Percentiles rank a stretch among this genome's conserved stretches.
phyloP scores from a whole-genome alignment of 805 yeast genomes.

The Lipomyces chichibuensis region DNA sequence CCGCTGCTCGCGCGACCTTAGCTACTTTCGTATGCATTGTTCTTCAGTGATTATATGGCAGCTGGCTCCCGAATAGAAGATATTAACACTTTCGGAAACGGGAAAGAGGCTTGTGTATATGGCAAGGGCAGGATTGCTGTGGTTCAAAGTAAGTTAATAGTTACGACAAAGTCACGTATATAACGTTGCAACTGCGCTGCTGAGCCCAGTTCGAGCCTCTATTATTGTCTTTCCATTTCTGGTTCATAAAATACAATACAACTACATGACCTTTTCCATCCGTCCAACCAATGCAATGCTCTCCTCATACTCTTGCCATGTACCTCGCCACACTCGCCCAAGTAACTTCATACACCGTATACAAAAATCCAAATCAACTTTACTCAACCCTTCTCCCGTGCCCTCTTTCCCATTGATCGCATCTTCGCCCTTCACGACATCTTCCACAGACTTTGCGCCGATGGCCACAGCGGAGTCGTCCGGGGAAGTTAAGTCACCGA shows the following conservation, averaged over 20 bases:
- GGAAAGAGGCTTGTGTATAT: no score
- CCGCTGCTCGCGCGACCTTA: no score
- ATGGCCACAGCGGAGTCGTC: conserved; percentile 7
- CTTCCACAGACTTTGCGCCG: background rate
- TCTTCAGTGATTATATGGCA: no score
- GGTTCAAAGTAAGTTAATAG: no score
- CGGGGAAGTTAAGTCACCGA: conserved; percentile 13
- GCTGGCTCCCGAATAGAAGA: no score
- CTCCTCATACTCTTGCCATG: conserved; percentile 28
- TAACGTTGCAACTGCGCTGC: no score
- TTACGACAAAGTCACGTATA: no score
- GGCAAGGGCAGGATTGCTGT: no score
- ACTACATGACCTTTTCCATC: conserved; percentile 29
- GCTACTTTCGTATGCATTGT: no score
- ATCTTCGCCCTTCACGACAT: background rate
- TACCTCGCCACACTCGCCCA: conserved; percentile 21
- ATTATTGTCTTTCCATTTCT: background rate
- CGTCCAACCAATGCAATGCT: conserved; percentile 25
- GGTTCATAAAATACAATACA: background rate
- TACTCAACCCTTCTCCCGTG: conserved; percentile 3
- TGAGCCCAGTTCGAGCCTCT: no score
- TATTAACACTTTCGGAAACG: no score
- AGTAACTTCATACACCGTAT: conserved; percentile 18
- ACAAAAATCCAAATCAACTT: conserved; percentile 22
- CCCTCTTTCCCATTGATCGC: background rate